Base-by-base conservation (phyloP, 495 filamentous ascomycete species). In the Daldinia bambusicola region DNA sequence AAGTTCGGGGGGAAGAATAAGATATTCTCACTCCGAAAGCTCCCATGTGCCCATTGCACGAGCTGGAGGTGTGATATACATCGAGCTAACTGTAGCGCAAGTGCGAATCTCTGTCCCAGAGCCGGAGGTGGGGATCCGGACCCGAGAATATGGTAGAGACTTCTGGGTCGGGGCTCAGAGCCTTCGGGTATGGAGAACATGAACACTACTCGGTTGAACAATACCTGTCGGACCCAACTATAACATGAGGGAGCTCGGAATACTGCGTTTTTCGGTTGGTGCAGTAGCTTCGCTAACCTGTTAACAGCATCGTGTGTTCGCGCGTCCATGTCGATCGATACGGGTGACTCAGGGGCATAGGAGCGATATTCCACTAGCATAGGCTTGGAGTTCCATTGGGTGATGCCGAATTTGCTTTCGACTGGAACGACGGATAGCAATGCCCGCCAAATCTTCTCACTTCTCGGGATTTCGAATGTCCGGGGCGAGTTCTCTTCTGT, bases 21-120 rank as follows among this genome's bases (percentile, higher is more conserved):
- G 31, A 81, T 65, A 43, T 79, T 78, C 6, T 79, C 64, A 58
- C 76, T 78, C 13, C 70, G 72, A 31, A 81, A 78, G 57, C 69
- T 74, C 63, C 80, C 71, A 57, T 81, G 80, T 0, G 80, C 77
- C 79, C 74, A 79, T 30, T 71, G 61, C 4, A 80, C 67, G 20
- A 79, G 68, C 26, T 80, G 77, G 5, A 77, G 50, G 22, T 78
- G 32, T 7, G 32, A 34, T 34, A 34, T 34, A 7, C 32, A 34
- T 77, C 65, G 22, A 78, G 63, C 18, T 59, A 43, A 43, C 40
- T 34, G 32, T 34, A 34, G 32, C 3, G 32, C 32, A 7, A 34
- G 32, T 3, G 32, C 7, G 7, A 79, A 78, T 37, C 69, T 74
- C 45, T 77, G 66, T 6, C 65, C 66, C 10, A 79, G 66, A 18